Evolutionary conservation across 2,329 filamentous ascomycete species (phyloP).

Genomic region (Sporothrix inflata): DNA sequence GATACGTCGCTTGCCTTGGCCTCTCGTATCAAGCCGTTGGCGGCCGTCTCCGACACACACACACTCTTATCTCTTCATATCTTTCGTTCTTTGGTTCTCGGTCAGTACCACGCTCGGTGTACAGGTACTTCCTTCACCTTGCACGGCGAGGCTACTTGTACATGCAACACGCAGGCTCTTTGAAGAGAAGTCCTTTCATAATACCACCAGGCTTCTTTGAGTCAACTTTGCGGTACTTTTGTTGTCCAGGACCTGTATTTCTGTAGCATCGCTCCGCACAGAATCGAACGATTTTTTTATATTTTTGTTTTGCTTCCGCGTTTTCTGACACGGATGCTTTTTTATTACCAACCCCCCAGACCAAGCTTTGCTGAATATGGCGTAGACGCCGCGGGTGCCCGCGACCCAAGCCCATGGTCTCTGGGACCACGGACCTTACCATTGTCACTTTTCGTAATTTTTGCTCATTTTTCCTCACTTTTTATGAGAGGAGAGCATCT

Average conservation of each 20-base stretch:
- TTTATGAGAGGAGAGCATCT: not conserved
- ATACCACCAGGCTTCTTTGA: not conserved
- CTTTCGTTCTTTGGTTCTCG: not conserved
- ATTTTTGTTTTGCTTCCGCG: not conserved
- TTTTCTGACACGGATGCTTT: not conserved
- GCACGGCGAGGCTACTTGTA: not conserved
- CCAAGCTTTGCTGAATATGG: conserved; percentile 1
- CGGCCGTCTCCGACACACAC: not conserved
- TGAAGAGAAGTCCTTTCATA: not conserved
- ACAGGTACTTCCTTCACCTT: not conserved
- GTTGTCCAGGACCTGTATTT: not conserved
- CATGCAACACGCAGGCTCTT: not conserved
- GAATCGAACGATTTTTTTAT: not conserved
- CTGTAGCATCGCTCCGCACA: not conserved
- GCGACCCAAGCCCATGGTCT: conserved; percentile 17
- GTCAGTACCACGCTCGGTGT: not conserved
- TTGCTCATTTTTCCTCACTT: not conserved
- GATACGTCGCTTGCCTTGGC: not conserved
- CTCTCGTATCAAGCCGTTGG: not conserved
- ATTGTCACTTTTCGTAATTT: not conserved
- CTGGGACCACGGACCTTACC: not conserved
- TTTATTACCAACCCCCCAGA: not conserved
- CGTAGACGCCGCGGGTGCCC: not conserved
- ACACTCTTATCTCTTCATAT: not conserved
- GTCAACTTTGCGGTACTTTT: not conserved